Conservation (phyloP, 176 grass and related monocot species). For the Raddia distichophylla region DNA sequence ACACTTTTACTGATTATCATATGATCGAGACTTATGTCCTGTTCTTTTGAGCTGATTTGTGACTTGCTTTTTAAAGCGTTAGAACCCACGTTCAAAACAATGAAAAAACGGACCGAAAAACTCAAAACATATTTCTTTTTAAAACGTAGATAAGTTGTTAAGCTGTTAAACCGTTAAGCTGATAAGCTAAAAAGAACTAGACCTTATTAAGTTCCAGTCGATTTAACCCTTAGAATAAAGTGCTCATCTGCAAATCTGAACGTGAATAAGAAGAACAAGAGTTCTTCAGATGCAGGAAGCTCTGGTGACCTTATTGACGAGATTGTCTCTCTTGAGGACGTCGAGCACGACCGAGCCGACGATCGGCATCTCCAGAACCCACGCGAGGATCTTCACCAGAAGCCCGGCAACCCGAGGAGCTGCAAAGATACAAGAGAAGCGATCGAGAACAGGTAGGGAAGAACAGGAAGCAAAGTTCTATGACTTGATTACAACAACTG, state of each 20-base stretch:
- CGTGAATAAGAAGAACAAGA: too few relatives aligned
- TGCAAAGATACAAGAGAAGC: background rate
- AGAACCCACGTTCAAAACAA: too few relatives aligned
- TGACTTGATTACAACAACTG: background rate
- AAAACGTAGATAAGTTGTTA: too few relatives aligned
- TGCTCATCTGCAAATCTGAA: background rate
- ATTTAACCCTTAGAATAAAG: background rate
- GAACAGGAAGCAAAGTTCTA: background rate
- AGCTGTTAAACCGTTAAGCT: too few relatives aligned
- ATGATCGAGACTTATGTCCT: too few relatives aligned
- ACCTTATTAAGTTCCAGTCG: too few relatives aligned
- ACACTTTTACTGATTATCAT: too few relatives aligned
- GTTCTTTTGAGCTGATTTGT: too few relatives aligned
- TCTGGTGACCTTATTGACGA: constrained; percentile 65
- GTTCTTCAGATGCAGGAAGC: background rate
- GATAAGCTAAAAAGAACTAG: too few relatives aligned
- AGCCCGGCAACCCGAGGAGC: constrained; percentile 82
- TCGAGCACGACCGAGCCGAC: constrained; percentile 59
- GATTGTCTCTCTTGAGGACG: constrained; percentile 78
- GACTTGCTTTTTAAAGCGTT: too few relatives aligned
- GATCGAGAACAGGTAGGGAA: background rate
- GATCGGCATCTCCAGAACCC: constrained; percentile 71
- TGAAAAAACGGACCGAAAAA: too few relatives aligned
- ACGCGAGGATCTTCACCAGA: constrained; percentile 79
- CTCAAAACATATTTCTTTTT: too few relatives aligned